These are phyloP conservation scores for Mytilinidion resinicola DNA, from an alignment of 495 filamentous ascomycete species.

Conservation along the genomic window DNA sequence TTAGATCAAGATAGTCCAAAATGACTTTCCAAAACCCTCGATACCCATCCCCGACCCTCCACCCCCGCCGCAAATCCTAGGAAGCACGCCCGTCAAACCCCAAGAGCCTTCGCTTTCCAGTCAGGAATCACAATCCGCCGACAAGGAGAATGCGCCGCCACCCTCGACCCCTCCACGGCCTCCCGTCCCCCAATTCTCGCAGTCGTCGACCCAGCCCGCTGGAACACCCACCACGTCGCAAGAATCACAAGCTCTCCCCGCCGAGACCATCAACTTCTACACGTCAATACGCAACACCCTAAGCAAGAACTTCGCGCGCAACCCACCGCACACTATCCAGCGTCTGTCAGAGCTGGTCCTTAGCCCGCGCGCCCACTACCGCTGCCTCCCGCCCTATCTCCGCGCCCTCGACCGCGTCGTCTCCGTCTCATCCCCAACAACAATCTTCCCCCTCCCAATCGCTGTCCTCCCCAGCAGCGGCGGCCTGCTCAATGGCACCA, in stretches of 20 bases:
- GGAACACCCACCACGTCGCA: constrained; percentile 5
- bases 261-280: constrained; percentile 57
- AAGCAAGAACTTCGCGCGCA: constrained; percentile 55
- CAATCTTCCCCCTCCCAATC: constrained; percentile 73
- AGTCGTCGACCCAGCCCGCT: constrained; percentile 6
- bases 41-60: constrained; percentile 26
- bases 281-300: constrained; percentile 62
- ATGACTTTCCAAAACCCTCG: constrained; percentile 35
- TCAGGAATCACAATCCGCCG: constrained; percentile 36
- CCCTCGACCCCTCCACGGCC: constrained; percentile 34
- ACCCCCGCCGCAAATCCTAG: constrained; percentile 24
- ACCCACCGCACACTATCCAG: constrained; percentile 90
- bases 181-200: constrained; percentile 26
- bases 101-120: constrained; percentile 24
- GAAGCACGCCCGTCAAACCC: neutral
- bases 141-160: constrained; percentile 52
- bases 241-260: constrained; percentile 47
- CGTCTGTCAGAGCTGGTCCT: constrained; percentile 88
- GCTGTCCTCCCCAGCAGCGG: constrained; percentile 44
- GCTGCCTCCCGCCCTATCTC: constrained; percentile 72
- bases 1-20: constrained; percentile 25
- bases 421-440: constrained; percentile 75
- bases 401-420: constrained; percentile 87
- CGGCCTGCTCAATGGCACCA: constrained; percentile 37
- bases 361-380: constrained; percentile 69